Evolutionary conservation across 1,284 basidiomycete genomes (phyloP).

Genomic region (Trichosporon asahii): DNA sequence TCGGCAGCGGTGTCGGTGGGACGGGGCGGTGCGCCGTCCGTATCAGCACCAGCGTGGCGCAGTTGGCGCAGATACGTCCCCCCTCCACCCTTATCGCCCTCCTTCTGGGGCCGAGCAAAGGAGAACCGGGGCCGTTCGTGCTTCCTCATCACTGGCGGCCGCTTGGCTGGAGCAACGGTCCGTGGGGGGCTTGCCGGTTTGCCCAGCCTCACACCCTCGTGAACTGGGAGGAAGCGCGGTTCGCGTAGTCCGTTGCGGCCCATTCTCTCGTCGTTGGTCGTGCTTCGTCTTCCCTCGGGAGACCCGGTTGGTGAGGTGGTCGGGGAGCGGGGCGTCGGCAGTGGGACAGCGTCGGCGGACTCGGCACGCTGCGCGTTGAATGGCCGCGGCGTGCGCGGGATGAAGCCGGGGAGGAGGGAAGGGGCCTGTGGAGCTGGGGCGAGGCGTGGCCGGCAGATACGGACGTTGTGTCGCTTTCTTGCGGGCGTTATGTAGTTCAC

Average conservation of each 20-base stretch:
- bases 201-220: background rate
- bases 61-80: background rate
- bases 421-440: background rate
- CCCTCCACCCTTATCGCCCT: too few relatives aligned
- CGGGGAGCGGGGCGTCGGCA: background rate
- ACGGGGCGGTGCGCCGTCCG: too few relatives aligned
- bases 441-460: background rate
- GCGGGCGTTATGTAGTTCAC: conserved; percentile 2
- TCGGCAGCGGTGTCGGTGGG: too few relatives aligned
- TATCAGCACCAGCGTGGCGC: too few relatives aligned
- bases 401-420: background rate
- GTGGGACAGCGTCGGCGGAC: background rate
- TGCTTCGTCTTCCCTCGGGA: background rate
- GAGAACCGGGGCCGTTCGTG: background rate
- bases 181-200: background rate
- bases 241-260: background rate
- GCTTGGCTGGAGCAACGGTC: background rate
- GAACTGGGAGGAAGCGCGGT: background rate
- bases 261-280: background rate
- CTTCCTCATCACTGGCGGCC: background rate
- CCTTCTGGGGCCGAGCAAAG: background rate
- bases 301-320: background rate
- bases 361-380: background rate
- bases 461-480: background rate
- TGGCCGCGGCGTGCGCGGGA: background rate